phyloP scores from a whole-genome alignment of 495 filamentous ascomycete species.

The Penicillium coffeae region DNA sequence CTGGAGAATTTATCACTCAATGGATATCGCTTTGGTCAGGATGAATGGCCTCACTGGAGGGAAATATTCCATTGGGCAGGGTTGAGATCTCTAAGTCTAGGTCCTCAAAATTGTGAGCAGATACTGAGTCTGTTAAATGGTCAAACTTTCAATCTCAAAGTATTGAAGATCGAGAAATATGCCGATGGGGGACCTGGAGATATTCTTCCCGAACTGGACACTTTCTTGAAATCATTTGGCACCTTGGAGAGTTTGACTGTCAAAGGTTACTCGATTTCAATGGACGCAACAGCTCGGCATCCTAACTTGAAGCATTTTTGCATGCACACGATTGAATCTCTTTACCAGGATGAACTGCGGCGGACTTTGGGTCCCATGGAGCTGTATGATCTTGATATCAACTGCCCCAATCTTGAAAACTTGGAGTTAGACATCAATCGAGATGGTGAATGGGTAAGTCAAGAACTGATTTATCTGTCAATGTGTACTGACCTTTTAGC shows the following conservation, averaged over 20 bases:
- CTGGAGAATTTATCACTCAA: background rate
- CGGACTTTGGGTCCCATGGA: background rate
- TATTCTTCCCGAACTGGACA: background rate
- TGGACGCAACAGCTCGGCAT: slow-evolving; percentile 2
- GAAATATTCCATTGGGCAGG: background rate
- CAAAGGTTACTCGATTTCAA: slow-evolving; percentile 5
- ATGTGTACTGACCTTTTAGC: background rate
- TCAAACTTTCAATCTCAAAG: background rate
- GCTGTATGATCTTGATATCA: background rate
- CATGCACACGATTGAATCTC: slow-evolving; percentile 7
- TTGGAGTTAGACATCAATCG: slow-evolving; percentile 3
- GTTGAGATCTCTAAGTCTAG: background rate
- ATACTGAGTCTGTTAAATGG: background rate
- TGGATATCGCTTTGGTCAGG: background rate
- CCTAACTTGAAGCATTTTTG: slow-evolving; percentile 9
- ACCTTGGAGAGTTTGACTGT: slow-evolving; percentile 8
- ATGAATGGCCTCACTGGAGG: background rate
- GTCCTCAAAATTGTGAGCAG: background rate
- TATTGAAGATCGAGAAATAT: background rate
- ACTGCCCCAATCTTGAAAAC: slow-evolving; percentile 2
- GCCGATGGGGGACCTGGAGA: background rate
- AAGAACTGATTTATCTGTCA: background rate
- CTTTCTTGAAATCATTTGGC: slow-evolving; percentile 8
- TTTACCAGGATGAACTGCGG: background rate
- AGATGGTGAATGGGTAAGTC: slow-evolving; percentile 6